These are phyloP conservation scores for Xylaria acuta DNA, from an alignment of 495 filamentous ascomycete genomes.

Conservation along the genomic window DNA sequence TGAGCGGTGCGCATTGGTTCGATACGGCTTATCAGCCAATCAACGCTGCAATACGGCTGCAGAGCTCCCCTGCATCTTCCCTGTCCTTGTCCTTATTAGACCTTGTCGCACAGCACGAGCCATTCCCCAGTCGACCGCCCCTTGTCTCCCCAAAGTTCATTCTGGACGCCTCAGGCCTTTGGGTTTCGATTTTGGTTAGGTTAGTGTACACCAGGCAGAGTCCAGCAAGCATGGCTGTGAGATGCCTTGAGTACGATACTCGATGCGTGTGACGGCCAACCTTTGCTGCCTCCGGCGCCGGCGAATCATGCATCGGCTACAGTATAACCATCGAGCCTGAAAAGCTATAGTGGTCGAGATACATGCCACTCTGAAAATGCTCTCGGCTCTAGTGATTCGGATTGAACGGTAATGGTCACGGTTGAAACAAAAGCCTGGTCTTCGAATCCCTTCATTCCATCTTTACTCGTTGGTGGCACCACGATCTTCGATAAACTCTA, in stretches of 20 bases:
- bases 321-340: conserved; percentile 6
- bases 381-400: background rate
- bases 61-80: conserved; percentile 17
- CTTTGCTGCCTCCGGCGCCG: conserved; percentile 6
- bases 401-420: background rate
- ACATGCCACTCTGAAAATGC: background rate
- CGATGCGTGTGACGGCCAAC: conserved; percentile 16
- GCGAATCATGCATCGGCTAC: conserved; percentile 21
- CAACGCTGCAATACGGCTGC: background rate
- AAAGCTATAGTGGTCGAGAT: conserved; percentile 4
- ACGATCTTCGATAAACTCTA: background rate
- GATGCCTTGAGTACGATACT: conserved; percentile 1
- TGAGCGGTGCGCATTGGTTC: conserved; percentile 14
- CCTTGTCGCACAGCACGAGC: conserved; percentile 13
- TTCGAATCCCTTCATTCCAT: background rate
- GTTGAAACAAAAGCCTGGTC: background rate
- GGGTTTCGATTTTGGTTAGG: background rate
- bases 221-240: background rate
- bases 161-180: conserved; percentile 17
- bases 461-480: background rate
- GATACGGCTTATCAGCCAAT: conserved; percentile 21
- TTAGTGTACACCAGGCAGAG: background rate
- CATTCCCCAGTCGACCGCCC: conserved; percentile 19
- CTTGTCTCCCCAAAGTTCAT: background rate
- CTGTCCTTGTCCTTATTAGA: conserved; percentile 20